These are phyloP conservation scores for Astragalus glycyphyllos DNA, from an alignment of 306 rosid species.

Conservation along the genomic window DNA sequence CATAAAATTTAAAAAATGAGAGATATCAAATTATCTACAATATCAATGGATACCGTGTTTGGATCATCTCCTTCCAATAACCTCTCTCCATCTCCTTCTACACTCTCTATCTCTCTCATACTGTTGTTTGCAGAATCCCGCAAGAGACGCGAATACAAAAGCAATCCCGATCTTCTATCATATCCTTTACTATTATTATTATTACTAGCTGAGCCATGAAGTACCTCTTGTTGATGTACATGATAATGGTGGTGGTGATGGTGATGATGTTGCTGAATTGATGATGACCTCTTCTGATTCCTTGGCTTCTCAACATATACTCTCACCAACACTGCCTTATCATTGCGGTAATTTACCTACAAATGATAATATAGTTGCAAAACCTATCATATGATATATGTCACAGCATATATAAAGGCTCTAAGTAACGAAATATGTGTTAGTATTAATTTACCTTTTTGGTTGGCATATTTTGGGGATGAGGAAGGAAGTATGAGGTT, in stretches of 20 bases:
- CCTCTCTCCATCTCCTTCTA: too few relatives aligned
- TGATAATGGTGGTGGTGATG: slow-evolving; percentile 49
- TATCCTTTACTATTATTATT: slow-evolving; percentile 43
- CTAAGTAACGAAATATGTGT: slow-evolving; percentile 1
- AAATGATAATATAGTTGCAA: not conserved
- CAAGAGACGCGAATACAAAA: slow-evolving; percentile 65
- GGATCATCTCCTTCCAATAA: too few relatives aligned
- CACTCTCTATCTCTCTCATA: too few relatives aligned
- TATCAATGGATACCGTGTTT: slow-evolving; percentile 32
- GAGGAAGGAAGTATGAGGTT: slow-evolving; percentile 14
- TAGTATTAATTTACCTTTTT: slow-evolving; percentile 56
- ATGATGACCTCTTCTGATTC: slow-evolving; percentile 34
- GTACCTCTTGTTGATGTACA: slow-evolving; percentile 48
- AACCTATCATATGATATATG: too few relatives aligned
- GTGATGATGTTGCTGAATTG: slow-evolving; percentile 36
- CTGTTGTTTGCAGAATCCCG: slow-evolving; percentile 50
- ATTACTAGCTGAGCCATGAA: slow-evolving; percentile 23
- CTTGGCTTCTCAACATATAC: slow-evolving; percentile 66
- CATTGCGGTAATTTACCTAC: slow-evolving; percentile 54
- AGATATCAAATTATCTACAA: not conserved
- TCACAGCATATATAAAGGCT: too few relatives aligned
- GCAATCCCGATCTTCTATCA: slow-evolving; percentile 75
- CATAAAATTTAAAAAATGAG: not conserved
- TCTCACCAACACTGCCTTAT: slow-evolving; percentile 57
- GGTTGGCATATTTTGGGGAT: slow-evolving; percentile 50